phyloP scores from a whole-genome alignment of 331 rosid species.

The Rosa hybrid region DNA sequence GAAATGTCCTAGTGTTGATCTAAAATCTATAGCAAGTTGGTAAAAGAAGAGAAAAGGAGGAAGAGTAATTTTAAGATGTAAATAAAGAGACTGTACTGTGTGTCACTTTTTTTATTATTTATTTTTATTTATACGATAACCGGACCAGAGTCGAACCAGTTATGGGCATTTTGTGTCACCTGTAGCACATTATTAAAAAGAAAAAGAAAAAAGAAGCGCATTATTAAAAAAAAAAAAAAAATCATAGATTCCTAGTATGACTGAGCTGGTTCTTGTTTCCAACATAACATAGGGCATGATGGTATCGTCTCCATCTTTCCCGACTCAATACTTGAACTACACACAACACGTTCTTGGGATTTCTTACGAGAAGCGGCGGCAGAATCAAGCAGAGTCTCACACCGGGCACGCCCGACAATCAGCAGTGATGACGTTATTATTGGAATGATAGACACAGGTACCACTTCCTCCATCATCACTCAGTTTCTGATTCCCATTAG shows the following conservation, averaged over 20 bases:
- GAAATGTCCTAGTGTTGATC: too few species aligned
- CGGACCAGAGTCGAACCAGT: neutral
- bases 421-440: constrained; percentile 49
- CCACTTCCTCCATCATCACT: neutral
- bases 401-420: constrained; percentile 23
- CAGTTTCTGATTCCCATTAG: neutral
- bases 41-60: neutral
- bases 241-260: neutral
- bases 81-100: too few species aligned
- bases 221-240: neutral
- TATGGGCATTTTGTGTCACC: neutral
- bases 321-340: constrained; percentile 62
- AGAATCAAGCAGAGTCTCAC: constrained; percentile 34
- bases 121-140: too few species aligned
- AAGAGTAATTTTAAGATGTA: too few species aligned
- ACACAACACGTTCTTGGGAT: constrained; percentile 93
- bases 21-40: too few species aligned
- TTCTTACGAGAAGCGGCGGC: constrained; percentile 48
- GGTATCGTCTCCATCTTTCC: constrained; percentile 74
- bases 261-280: neutral
- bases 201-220: neutral
- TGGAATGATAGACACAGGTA: constrained; percentile 82
- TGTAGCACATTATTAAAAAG: neutral
- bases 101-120: too few species aligned
- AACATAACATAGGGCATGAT: constrained; percentile 38